Evolutionary conservation across 1,284 basidiomycete species (phyloP).

Genomic region (Hypsizygus ulmarius): DNA sequence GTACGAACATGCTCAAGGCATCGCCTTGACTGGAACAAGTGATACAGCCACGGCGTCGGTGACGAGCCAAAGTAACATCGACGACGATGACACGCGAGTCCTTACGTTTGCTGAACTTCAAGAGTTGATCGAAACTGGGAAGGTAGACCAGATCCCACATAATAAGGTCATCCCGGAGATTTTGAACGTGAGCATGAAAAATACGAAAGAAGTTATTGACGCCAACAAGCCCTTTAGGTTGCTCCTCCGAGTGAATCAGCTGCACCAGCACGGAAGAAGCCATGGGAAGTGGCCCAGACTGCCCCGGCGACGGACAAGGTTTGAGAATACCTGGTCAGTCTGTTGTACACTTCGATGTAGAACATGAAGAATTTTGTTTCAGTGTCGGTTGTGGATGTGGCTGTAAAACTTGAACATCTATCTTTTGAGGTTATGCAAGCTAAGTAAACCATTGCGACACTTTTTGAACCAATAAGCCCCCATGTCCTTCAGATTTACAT

Average conservation of each 20-base stretch:
- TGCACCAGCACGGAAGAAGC: constrained; percentile 50
- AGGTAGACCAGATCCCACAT: constrained; percentile 70
- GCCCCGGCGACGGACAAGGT: too few species aligned
- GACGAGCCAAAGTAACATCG: background rate
- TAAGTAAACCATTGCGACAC: too few species aligned
- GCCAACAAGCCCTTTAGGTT: constrained; percentile 29
- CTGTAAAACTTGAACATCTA: too few species aligned
- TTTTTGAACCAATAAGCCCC: too few species aligned
- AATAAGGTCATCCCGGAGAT: constrained; percentile 65
- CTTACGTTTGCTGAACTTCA: constrained; percentile 68
- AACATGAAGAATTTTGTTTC: too few species aligned
- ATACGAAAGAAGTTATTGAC: background rate
- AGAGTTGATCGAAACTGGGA: constrained; percentile 65
- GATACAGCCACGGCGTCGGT: background rate
- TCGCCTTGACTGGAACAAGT: background rate
- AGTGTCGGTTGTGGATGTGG: too few species aligned
- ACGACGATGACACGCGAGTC: constrained; percentile 35
- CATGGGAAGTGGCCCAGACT: constrained; percentile 47
- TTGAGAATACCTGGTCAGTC: too few species aligned
- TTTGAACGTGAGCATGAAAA: constrained; percentile 51
- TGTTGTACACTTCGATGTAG: too few species aligned
- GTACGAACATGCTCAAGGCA: constrained; percentile 25
- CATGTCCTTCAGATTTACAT: too few species aligned
- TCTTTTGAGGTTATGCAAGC: too few species aligned
- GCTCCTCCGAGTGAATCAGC: constrained; percentile 53